Evolutionary conservation across 2,329 filamentous ascomycete genomes (phyloP).

Genomic region (Ambrosiella cleistominuta): DNA sequence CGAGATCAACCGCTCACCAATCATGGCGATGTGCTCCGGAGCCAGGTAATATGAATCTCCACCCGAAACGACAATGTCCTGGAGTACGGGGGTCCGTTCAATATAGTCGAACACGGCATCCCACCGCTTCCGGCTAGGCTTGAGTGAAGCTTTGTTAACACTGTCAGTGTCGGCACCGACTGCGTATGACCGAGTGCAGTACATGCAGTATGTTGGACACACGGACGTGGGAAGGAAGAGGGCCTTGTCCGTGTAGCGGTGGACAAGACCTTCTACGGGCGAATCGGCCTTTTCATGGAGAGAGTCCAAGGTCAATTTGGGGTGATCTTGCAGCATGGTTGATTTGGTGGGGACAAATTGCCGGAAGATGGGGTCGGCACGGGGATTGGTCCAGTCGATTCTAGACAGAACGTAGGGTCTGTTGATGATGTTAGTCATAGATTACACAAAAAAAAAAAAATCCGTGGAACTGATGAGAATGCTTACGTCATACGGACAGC

Average conservation of each 20-base stretch:
- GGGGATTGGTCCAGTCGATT: slow-evolving; percentile 40
- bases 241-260: slow-evolving; percentile 46
- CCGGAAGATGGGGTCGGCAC: slow-evolving; percentile 39
- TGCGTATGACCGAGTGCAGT: slow-evolving; percentile 42
- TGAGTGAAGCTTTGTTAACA: slow-evolving; percentile 28
- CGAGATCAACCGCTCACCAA: slow-evolving; percentile 36
- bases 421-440: background rate
- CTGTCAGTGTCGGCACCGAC: slow-evolving; percentile 37
- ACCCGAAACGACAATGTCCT: slow-evolving; percentile 45
- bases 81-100: slow-evolving; percentile 27
- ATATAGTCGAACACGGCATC: slow-evolving; percentile 41
- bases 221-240: slow-evolving; percentile 41
- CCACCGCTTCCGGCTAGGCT: slow-evolving; percentile 29
- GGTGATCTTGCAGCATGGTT: slow-evolving; percentile 34
- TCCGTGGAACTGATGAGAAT: background rate
- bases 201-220: slow-evolving; percentile 45
- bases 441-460: background rate
- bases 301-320: slow-evolving; percentile 36
- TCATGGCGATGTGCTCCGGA: slow-evolving; percentile 32
- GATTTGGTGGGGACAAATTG: slow-evolving; percentile 44
- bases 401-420: slow-evolving; percentile 40
- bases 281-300: slow-evolving; percentile 39
- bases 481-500: slow-evolving; percentile 36
- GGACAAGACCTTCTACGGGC: slow-evolving; percentile 39
- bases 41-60: slow-evolving; percentile 42